These are phyloP conservation scores for Malus domestica DNA, from an alignment of 306 rosid genomes.

Conservation along the genomic window ASM211411v1 NC_041793.1:20968001-20968500, in stretches of 20 bases:
- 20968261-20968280: conserved; percentile 61
- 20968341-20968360: conserved; percentile 57
- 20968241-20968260: conserved; percentile 72
- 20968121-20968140: conserved; percentile 30
- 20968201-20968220: conserved; percentile 35
- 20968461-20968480: not conserved
- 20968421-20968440: conserved; percentile 63
- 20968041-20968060: not conserved
- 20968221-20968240: conserved; percentile 36
- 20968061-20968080: conserved; percentile 30
- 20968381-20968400: conserved; percentile 47
- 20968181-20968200: not conserved
- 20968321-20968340: conserved; percentile 34
- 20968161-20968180: not conserved
- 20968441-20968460: not conserved
- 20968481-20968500: not conserved
- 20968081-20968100: conserved; percentile 35
- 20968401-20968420: conserved; percentile 26
- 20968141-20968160: not conserved
- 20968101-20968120: conserved; percentile 48
- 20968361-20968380: conserved; percentile 37
- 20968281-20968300: conserved; percentile 57
- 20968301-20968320: conserved; percentile 34
- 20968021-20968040: not conserved
- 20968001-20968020: not conserved